A percentile compares a stretch with the other conserved stretches of the same genome.
Evolutionary conservation across 2,329 filamentous ascomycete species (phyloP).

Genomic region (Fusarium oxysporum): DNA sequence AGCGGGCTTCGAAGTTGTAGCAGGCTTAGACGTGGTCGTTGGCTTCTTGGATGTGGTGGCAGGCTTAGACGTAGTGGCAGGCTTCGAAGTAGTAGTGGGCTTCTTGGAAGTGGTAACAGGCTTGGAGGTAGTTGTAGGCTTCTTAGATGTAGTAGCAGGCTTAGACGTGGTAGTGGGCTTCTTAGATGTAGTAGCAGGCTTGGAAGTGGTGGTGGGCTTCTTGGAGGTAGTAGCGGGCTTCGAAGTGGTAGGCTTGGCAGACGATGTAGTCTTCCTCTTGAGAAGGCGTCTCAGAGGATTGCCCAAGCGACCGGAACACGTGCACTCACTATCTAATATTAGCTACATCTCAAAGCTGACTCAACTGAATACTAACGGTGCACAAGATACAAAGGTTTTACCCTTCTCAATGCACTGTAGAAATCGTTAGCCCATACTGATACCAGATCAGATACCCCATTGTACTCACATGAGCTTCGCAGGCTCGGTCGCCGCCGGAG

Average conservation of each 20-base stretch:
- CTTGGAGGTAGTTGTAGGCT: neutral
- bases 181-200: neutral
- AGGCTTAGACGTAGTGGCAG: neutral
- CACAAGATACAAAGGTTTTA: neutral
- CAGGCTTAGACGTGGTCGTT: neutral
- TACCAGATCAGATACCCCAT: neutral
- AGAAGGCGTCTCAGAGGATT: neutral
- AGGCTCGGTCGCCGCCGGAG: neutral
- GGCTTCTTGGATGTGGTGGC: neutral
- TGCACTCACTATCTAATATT: constrained; percentile 3
- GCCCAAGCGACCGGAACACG: neutral
- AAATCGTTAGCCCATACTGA: neutral
- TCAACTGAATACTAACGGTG: neutral
- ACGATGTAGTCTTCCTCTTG: neutral
- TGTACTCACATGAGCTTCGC: constrained; percentile 4
- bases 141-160: neutral
- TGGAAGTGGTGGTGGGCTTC: neutral
- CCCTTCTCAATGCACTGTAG: neutral
- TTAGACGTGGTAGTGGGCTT: neutral
- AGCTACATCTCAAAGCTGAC: neutral
- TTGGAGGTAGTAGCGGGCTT: neutral
- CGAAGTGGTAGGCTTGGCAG: neutral
- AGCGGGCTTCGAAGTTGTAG: neutral
- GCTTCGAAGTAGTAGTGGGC: neutral
- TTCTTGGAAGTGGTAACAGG: neutral